A percentile compares a stretch with the other conserved stretches of the same genome.
These are phyloP conservation scores for Podila verticillata DNA, from an alignment of 192 early-diverging fungal species.

Conservation along the genomic window DNA sequence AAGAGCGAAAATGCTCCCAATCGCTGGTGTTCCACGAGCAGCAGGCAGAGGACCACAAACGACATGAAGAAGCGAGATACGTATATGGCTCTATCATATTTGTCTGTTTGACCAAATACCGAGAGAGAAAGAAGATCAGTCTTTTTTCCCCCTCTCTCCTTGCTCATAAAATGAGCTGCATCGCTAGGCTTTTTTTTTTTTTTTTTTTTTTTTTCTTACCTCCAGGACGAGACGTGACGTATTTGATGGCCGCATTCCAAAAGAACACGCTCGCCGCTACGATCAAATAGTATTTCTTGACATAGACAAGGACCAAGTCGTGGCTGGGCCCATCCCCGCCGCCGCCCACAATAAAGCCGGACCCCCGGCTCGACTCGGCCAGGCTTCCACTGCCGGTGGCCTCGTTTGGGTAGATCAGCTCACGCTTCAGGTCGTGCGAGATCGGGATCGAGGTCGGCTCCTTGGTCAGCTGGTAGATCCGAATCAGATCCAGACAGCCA, in stretches of 20 bases:
- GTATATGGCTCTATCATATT: constrained; percentile 34
- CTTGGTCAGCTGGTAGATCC: constrained; percentile 24
- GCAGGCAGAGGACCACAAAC: constrained; percentile 21
- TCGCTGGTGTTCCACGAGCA: constrained; percentile 29
- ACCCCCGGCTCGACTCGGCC: background rate
- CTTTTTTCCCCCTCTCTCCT: too few relatives aligned
- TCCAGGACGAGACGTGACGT: constrained; percentile 28
- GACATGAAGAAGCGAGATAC: constrained; percentile 29
- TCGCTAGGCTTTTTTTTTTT: background rate
- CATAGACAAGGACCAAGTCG: constrained; percentile 11
- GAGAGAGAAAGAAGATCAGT: background rate
- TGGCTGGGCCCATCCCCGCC: background rate
- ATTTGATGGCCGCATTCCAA: constrained; percentile 39
- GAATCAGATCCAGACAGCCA: constrained; percentile 56
- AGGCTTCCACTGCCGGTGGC: background rate
- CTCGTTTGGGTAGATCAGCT: constrained; percentile 2
- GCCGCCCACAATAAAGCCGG: background rate
- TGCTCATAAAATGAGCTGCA: background rate
- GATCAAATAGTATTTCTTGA: constrained; percentile 34
- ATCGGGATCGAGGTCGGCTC: background rate
- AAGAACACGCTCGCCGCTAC: constrained; percentile 40
- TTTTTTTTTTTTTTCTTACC: constrained; percentile 16
- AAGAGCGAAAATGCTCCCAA: constrained; percentile 22
- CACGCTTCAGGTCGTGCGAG: background rate
- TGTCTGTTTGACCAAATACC: constrained; percentile 16